Percentiles rank a stretch among this genome's conserved stretches.
Evolutionary conservation across 345 rosid species (phyloP).

Genomic region (Populus nigra): DNA sequence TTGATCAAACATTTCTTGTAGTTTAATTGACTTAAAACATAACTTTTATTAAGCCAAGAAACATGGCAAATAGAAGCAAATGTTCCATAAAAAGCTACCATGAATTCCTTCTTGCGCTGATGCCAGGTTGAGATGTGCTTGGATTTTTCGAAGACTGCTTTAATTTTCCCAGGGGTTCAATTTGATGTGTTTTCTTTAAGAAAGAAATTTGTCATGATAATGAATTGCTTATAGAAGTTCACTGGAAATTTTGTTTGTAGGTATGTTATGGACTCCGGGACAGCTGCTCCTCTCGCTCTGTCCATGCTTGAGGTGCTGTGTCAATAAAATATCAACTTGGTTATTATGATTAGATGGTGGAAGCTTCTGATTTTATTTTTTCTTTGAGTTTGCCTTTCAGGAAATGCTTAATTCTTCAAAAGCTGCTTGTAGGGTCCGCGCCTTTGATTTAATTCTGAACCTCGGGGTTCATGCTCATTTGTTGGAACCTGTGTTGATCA

Average conservation of each 20-base stretch:
- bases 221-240: conserved; percentile 4
- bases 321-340: conserved; percentile 16
- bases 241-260: conserved; percentile 39
- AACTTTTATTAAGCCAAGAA: conserved; percentile 2
- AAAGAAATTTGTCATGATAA: background rate
- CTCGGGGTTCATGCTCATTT: conserved; percentile 97
- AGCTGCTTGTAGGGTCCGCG: conserved; percentile 76
- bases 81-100: background rate
- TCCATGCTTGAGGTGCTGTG: conserved; percentile 88
- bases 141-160: background rate
- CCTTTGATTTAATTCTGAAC: conserved; percentile 91
- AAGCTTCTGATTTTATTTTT: conserved; percentile 27
- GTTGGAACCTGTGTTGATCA: conserved; percentile 72
- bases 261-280: conserved; percentile 94
- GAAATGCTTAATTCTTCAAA: conserved; percentile 89
- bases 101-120: background rate
- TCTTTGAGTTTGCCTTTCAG: conserved; percentile 42
- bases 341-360: conserved; percentile 14
- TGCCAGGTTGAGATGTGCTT: background rate
- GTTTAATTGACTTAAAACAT: background rate
- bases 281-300: conserved; percentile 95
- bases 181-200: background rate
- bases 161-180: background rate
- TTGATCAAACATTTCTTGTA: background rate
- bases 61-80: background rate